These are phyloP conservation scores for Triticum aestivum DNA, from an alignment of 176 grass and related monocot genomes.

Conservation along the genomic window IWGSC_CS_RefSeq_v2.1 NC_057809.1:580758969-580759468, in stretches of 20 bases:
- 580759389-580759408: background rate
- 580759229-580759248: conserved; percentile 20
- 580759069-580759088: conserved; percentile 63
- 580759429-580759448: background rate
- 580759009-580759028: background rate
- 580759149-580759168: conserved; percentile 79
- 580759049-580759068: conserved; percentile 2
- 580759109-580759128: conserved; percentile 95
- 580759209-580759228: conserved; percentile 96
- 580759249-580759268: background rate
- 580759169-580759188: conserved; percentile 82
- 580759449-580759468: background rate
- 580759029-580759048: background rate
- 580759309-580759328: background rate
- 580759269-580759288: background rate
- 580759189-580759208: conserved; percentile 75
- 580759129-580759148: conserved; percentile 91
- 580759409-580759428: background rate
- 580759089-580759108: conserved; percentile 95
- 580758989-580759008: conserved; percentile 4
- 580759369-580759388: background rate
- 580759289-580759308: background rate
- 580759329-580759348: background rate
- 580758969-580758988: conserved; percentile 17
- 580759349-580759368: background rate